Evolutionary conservation across 495 filamentous ascomycete species (phyloP), one percentile per base, ranked within the genome.

Genomic region (Hypoxylon trugodes): DNA sequence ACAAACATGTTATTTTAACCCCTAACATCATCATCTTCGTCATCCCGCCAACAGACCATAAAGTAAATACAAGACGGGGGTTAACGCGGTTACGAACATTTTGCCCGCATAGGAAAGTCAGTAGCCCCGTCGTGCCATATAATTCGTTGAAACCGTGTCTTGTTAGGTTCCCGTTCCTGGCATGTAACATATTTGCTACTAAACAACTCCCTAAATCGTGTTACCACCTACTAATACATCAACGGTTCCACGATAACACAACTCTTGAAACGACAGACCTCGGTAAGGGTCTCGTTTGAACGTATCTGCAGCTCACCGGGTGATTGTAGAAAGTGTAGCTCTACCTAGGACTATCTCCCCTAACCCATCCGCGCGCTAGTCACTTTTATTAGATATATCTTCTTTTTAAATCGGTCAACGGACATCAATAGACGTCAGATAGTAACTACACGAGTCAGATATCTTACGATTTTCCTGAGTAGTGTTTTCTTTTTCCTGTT

Each of bases 161-260:
- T 57, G 58, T 42, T 35, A 57, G 37, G 38, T 67, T 53, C 58
- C 58, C 58, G 46, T 57, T 61, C 55, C 52, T 48, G 64, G 58
- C 58, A 61, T 67, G 64, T 67, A 57, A 61, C 64, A 43, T 66
- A 57, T 67, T 67, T 67, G 64, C 57, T 67, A 56, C 52, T n/a
- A n/a, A n/a, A n/a, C n/a, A n/a, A n/a, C n/a, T 22, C 35, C 25
- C 24, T 45, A 41, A 19, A 12, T 2, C 6, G 58, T 61, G 58
- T 61, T 61, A 61, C 58, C 16, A 33, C 33, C 21, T n/a, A n/a
- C n/a, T n/a, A n/a, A n/a, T n/a, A 45, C 54, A 53, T 48, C 35
- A 54, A 22, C 36, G 52, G 35, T 61, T 61, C 26, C 25, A 54
- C 42, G 40, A 56, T 50, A 51, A 37, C 36, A 49, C 19, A 36